Conservation (phyloP, 306 rosid species). For the Adenanthera pavonina region DNA sequence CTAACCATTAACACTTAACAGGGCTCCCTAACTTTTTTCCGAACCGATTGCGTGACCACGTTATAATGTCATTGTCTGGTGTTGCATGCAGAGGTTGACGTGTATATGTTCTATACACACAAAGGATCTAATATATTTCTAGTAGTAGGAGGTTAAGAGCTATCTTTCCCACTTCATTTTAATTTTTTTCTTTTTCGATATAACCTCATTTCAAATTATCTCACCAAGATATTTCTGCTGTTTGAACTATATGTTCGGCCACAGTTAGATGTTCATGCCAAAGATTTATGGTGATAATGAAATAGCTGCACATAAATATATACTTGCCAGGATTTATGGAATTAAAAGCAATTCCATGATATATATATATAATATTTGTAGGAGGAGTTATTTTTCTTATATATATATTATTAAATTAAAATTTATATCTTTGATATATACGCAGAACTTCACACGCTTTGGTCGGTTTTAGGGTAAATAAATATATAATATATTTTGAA, state of each 20-base stretch:
- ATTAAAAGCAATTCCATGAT: background rate
- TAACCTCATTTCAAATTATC: too few relatives aligned
- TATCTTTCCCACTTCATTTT: background rate
- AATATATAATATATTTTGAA: background rate
- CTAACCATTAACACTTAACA: background rate
- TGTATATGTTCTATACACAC: background rate
- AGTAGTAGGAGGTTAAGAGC: too few relatives aligned
- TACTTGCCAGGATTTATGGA: background rate
- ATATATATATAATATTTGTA: too few relatives aligned
- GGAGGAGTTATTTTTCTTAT: background rate
- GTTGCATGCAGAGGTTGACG: background rate
- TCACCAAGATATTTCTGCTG: background rate
- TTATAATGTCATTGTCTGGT: background rate
- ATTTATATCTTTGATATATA: background rate
- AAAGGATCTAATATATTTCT: too few relatives aligned
- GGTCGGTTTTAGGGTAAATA: background rate
- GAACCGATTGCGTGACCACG: background rate
- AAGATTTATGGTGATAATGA: slow-evolving; percentile 25
- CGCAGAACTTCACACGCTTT: background rate
- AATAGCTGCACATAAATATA: background rate
- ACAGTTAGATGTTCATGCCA: background rate
- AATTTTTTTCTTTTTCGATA: too few relatives aligned
- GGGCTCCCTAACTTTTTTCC: background rate
- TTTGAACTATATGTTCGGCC: background rate
- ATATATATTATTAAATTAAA: background rate